A percentile compares a stretch with the other conserved stretches of the same genome.
phyloP scores from a whole-genome alignment of 768 basidiomycete species.

The Crassisporium funariophilum region DNA sequence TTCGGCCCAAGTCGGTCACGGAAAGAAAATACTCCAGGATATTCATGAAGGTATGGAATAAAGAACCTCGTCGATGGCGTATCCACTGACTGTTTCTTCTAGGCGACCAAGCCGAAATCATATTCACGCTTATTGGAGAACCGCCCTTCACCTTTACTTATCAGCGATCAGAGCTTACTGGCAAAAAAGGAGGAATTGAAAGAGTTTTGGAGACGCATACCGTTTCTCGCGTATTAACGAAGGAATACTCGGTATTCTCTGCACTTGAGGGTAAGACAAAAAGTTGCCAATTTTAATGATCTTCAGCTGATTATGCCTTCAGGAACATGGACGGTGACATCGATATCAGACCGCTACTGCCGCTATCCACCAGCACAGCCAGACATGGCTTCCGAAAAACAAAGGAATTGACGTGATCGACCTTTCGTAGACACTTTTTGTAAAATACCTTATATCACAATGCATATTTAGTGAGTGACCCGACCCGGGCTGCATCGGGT shows the following conservation, averaged over 20 bases:
- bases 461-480: too few species aligned
- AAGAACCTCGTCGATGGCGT: slow-evolving; percentile 1
- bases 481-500: too few species aligned
- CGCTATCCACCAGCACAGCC: slow-evolving; percentile 79
- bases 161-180: slow-evolving; percentile 74
- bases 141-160: slow-evolving; percentile 98
- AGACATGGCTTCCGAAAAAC: slow-evolving; percentile 42
- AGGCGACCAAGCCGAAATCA: slow-evolving; percentile 94
- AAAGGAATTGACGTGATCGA: slow-evolving; percentile 16
- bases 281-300: background rate
- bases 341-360: slow-evolving; percentile 88
- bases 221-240: slow-evolving; percentile 71
- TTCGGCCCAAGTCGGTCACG: slow-evolving; percentile 86
- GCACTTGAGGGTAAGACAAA: slow-evolving; percentile 75
- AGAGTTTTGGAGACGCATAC: slow-evolving; percentile 93
- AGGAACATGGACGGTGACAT: slow-evolving; percentile 94
- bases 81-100: slow-evolving; percentile 2
- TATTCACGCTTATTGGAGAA: slow-evolving; percentile 87
- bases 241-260: slow-evolving; percentile 89
- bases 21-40: slow-evolving; percentile 78
- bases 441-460: slow-evolving; percentile 21
- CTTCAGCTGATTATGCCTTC: slow-evolving; percentile 4
- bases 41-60: slow-evolving; percentile 77
- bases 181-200: slow-evolving; percentile 68
- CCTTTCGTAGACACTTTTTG: slow-evolving; percentile 20